phyloP scores from a whole-genome alignment of 495 filamentous ascomycete species.

The Xanthoparmelia taractica region DNA sequence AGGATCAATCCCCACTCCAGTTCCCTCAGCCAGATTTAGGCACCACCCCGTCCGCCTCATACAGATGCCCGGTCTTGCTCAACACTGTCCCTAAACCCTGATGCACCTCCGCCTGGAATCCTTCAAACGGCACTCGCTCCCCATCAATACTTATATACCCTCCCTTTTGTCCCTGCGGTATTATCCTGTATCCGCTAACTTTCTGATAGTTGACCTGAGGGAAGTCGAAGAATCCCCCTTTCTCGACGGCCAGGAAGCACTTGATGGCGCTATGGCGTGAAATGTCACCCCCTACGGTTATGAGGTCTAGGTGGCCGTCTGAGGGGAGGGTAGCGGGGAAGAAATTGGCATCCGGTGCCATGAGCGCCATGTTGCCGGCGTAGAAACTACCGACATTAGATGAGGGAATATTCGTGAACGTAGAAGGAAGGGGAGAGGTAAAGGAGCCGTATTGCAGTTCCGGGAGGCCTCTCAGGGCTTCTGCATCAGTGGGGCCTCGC shows the following conservation, averaged over 20 bases:
- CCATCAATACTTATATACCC: slow-evolving; percentile 95
- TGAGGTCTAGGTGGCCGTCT: slow-evolving; percentile 79
- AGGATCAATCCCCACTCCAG: background rate
- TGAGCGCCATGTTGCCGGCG: slow-evolving; percentile 83
- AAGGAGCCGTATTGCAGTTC: slow-evolving; percentile 70
- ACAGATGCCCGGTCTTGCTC: slow-evolving; percentile 59
- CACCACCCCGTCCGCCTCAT: slow-evolving; percentile 59
- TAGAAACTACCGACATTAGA: slow-evolving; percentile 88
- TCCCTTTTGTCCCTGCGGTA: slow-evolving; percentile 54
- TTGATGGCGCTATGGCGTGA: slow-evolving; percentile 52
- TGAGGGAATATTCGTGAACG: slow-evolving; percentile 63
- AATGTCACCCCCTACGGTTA: slow-evolving; percentile 72
- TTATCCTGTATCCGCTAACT: slow-evolving; percentile 71
- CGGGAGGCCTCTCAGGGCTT: slow-evolving; percentile 46
- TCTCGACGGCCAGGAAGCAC: slow-evolving; percentile 60
- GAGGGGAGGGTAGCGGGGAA: slow-evolving; percentile 78
- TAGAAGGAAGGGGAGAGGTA: slow-evolving; percentile 62
- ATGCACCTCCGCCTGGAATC: slow-evolving; percentile 87
- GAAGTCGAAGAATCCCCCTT: slow-evolving; percentile 67
- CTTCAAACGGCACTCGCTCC: slow-evolving; percentile 73
- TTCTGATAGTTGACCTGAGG: slow-evolving; percentile 74
- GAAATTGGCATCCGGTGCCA: slow-evolving; percentile 81
- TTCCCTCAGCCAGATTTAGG: background rate
- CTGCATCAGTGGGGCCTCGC: slow-evolving; percentile 15
- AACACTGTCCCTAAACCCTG: slow-evolving; percentile 76